Conservation (phyloP, 2,329 filamentous ascomycete genomes). For the Bipolaris zeicola region DNA sequence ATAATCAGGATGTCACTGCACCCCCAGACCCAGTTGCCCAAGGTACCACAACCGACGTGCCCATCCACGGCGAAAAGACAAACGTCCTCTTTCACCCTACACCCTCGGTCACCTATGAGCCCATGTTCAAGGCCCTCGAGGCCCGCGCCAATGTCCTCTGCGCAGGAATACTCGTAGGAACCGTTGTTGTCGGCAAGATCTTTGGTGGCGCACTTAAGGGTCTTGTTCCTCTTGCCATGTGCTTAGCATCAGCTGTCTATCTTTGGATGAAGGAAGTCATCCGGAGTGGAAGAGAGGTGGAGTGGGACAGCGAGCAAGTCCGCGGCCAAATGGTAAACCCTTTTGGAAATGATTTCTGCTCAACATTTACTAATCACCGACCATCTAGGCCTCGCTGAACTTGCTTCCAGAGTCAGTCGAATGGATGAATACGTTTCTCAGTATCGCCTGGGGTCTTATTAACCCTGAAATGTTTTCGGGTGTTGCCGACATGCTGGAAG, state of each 20-base stretch:
- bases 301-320: slow-evolving; percentile 87
- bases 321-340: slow-evolving; percentile 73
- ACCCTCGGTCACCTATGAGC: slow-evolving; percentile 85
- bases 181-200: slow-evolving; percentile 76
- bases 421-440: slow-evolving; percentile 92
- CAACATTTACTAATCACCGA: slow-evolving; percentile 4
- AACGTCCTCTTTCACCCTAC: slow-evolving; percentile 96
- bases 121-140: slow-evolving; percentile 80
- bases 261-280: slow-evolving; percentile 90
- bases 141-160: slow-evolving; percentile 74
- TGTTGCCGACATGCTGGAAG: slow-evolving; percentile 89
- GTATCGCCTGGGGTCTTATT: slow-evolving; percentile 85
- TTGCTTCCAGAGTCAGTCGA: slow-evolving; percentile 87
- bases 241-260: slow-evolving; percentile 77
- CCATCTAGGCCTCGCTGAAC: slow-evolving; percentile 72
- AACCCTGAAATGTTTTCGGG: slow-evolving; percentile 95
- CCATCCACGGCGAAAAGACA: slow-evolving; percentile 94
- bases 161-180: slow-evolving; percentile 70
- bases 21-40: slow-evolving; percentile 84
- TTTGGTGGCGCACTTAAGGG: slow-evolving; percentile 81
- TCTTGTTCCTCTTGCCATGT: slow-evolving; percentile 73
- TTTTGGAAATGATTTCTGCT: neutral
- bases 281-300: slow-evolving; percentile 77
- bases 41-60: slow-evolving; percentile 88
- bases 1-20: slow-evolving; percentile 86